A percentile compares a stretch with the other conserved stretches of the same genome.
These are phyloP conservation scores for Paramecium sexaurelia DNA, from an alignment of 73 alveolate species.

Conservation along the genomic window DNA sequence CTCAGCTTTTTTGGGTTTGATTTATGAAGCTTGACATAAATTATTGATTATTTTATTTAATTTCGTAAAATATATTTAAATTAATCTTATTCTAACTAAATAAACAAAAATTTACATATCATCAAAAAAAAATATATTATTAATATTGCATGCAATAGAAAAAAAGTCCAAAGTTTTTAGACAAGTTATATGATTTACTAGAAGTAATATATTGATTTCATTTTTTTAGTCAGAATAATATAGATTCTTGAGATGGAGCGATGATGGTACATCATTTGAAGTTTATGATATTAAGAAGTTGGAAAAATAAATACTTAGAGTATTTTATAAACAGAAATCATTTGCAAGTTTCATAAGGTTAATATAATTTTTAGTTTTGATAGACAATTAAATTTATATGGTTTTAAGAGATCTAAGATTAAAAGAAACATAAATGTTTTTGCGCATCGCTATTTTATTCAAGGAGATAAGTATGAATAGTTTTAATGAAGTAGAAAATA, in stretches of 20 bases:
- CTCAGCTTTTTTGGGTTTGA: slow-evolving; percentile 1
- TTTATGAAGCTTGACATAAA: neutral
- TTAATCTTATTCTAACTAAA: neutral
- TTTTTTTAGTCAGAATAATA: neutral
- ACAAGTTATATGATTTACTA: neutral
- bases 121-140: neutral
- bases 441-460: neutral
- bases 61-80: neutral
- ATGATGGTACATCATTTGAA: neutral
- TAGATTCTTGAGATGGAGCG: slow-evolving; percentile 23
- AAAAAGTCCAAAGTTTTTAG: slow-evolving; percentile 42
- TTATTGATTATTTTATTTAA: neutral
- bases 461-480: slow-evolving; percentile 29
- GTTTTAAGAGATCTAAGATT: slow-evolving; percentile 31
- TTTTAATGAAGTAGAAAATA: neutral
- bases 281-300: neutral
- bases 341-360: slow-evolving; percentile 50
- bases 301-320: neutral
- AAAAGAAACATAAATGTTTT: neutral
- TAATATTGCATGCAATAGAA: slow-evolving; percentile 10
- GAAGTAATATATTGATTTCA: neutral
- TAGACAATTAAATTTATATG: slow-evolving; percentile 45
- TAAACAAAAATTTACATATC: neutral
- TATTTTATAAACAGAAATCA: slow-evolving; percentile 1
- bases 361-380: neutral